These are phyloP conservation scores for Xerocomus brunneocitrinus DNA, from an alignment of 768 basidiomycete genomes.

Conservation along the genomic window DNA sequence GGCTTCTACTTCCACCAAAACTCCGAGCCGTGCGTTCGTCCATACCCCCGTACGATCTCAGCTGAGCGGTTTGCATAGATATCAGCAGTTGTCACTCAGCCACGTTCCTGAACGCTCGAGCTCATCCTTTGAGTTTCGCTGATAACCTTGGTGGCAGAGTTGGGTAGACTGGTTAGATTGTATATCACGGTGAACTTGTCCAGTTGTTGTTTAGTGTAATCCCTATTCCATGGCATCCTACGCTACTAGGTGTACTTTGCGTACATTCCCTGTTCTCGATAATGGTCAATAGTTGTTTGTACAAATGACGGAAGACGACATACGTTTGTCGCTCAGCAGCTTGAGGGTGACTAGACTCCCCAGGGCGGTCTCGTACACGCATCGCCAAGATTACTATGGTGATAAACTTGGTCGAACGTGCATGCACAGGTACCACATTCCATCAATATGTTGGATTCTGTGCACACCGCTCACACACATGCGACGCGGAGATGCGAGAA, in stretches of 20 bases:
- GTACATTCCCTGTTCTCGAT: slow-evolving; percentile 9
- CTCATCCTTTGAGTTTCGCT: slow-evolving; percentile 86
- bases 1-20: slow-evolving; percentile 94
- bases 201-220: slow-evolving; percentile 18
- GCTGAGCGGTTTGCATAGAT: slow-evolving; percentile 41
- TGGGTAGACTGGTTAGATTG: slow-evolving; percentile 3
- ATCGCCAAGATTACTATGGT: too few relatives aligned
- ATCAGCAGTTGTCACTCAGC: slow-evolving; percentile 81
- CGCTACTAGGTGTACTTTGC: slow-evolving; percentile 17
- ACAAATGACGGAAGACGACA: too few relatives aligned
- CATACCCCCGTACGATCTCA: background rate
- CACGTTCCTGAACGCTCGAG: slow-evolving; percentile 72
- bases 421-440: too few relatives aligned
- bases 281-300: background rate
- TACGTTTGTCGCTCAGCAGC: too few relatives aligned
- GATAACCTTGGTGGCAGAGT: slow-evolving; percentile 15
- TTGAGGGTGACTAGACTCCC: too few relatives aligned
- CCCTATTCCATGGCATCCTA: slow-evolving; percentile 11
- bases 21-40: slow-evolving; percentile 74
- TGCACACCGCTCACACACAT: too few relatives aligned
- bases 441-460: too few relatives aligned
- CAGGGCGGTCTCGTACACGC: too few relatives aligned
- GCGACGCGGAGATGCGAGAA: too few relatives aligned
- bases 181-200: slow-evolving; percentile 12
- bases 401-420: too few relatives aligned